phyloP scores from a whole-genome alignment of 768 basidiomycete species.

The Boletus subcaerulescens region DNA sequence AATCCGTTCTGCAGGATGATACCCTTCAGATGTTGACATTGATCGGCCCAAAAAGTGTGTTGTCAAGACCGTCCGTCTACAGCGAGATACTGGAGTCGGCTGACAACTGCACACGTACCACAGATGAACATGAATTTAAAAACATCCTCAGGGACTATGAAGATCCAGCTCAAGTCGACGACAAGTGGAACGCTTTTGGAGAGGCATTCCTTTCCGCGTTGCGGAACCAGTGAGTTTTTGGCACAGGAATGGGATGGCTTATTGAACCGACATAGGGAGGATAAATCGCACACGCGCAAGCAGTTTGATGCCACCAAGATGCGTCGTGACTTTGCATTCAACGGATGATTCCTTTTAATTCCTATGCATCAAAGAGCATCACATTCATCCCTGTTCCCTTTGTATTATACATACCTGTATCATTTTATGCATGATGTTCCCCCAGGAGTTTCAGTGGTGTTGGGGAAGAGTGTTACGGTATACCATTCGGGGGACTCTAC shows the following conservation, averaged over 20 bases:
- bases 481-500: no score
- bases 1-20: conserved; percentile 22
- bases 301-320: conserved; percentile 26
- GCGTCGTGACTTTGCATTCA: conserved; percentile 33
- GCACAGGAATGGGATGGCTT: neutral
- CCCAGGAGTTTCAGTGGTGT: no score
- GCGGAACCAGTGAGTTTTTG: conserved; percentile 14
- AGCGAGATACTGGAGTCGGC: neutral
- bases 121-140: conserved; percentile 16
- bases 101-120: neutral
- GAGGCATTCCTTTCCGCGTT: conserved; percentile 17
- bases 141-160: conserved; percentile 19
- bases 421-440: neutral
- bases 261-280: neutral
- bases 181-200: conserved; percentile 24
- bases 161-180: conserved; percentile 1
- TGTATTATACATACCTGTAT: conserved; percentile 9
- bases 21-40: conserved; percentile 24
- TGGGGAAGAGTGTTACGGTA: no score
- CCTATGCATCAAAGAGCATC: neutral
- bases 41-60: conserved; percentile 19
- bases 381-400: neutral
- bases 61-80: neutral
- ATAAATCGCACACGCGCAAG: conserved; percentile 1
- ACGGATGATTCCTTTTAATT: conserved; percentile 12